Evolutionary conservation across 306 rosid species (phyloP).

Genomic region (Sindora glabra): DNA sequence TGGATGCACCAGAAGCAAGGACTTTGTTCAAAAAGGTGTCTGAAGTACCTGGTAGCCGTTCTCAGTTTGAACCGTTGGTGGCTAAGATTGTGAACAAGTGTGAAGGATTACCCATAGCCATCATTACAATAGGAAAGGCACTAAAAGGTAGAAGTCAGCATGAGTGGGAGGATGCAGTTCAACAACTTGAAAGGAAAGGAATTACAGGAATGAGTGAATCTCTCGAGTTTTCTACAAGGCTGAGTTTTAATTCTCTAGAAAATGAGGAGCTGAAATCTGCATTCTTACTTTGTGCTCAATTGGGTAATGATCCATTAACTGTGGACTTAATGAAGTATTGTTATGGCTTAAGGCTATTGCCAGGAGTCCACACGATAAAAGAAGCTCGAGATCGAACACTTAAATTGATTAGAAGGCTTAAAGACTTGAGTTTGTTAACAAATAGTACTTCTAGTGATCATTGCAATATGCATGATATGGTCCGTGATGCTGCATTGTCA

Average conservation of each 20-base stretch:
- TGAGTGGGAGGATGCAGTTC: not conserved
- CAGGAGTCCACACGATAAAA: not conserved
- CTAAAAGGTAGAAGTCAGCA: not conserved
- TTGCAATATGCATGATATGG: too few relatives aligned
- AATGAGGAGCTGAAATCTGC: constrained; percentile 6
- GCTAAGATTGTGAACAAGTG: not conserved
- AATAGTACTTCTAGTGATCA: too few relatives aligned
- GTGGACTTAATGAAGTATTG: constrained; percentile 11
- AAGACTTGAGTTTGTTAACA: not conserved
- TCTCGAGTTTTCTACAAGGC: not conserved
- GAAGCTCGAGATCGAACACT: not conserved
- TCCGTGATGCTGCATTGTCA: constrained; percentile 8
- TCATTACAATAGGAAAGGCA: constrained; percentile 5
- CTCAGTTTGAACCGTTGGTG: not conserved
- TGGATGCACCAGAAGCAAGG: not conserved
- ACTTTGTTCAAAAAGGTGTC: not conserved
- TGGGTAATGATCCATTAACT: not conserved
- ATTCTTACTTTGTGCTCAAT: constrained; percentile 23
- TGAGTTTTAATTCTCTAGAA: constrained; percentile 22
- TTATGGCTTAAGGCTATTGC: constrained; percentile 15
- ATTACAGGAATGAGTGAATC: not conserved
- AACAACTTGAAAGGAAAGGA: not conserved
- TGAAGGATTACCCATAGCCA: constrained; percentile 4
- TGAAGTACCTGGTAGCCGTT: not conserved
- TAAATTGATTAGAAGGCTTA: not conserved